Percentiles rank a stretch among this genome's conserved stretches.
These are phyloP conservation scores for Coniferiporia weirii DNA, from an alignment of 1,284 basidiomycete genomes.

Conservation along the genomic window DNA sequence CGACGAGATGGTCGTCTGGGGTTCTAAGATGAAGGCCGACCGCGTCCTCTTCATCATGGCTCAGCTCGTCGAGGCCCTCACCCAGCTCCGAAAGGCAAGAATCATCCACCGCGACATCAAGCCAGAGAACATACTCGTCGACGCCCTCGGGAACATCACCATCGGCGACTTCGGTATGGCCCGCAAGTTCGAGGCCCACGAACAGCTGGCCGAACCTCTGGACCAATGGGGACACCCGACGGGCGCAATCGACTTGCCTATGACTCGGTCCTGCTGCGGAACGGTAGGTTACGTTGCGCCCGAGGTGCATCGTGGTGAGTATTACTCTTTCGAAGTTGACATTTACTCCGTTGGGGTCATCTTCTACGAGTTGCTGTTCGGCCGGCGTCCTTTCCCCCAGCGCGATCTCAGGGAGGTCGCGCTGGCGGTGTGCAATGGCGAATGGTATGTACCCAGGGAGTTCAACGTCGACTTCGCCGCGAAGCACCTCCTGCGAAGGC, in stretches of 20 bases:
- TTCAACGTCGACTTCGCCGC: too few species aligned
- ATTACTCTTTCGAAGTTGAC: slow-evolving; percentile 52
- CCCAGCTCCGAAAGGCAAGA: slow-evolving; percentile 27
- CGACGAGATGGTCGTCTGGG: not conserved
- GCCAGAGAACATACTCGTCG: slow-evolving; percentile 58
- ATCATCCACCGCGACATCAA: slow-evolving; percentile 66
- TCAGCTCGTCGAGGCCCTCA: slow-evolving; percentile 9
- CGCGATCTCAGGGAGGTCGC: not conserved
- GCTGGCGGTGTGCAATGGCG: too few species aligned
- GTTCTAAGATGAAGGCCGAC: not conserved
- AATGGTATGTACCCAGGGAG: too few species aligned
- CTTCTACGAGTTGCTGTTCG: slow-evolving; percentile 54
- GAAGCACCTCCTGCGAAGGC: not conserved
- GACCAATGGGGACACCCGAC: not conserved
- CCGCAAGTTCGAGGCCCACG: not conserved
- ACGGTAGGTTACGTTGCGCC: slow-evolving; percentile 55
- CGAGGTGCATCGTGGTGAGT: slow-evolving; percentile 40
- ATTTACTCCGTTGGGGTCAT: slow-evolving; percentile 62
- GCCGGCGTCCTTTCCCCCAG: slow-evolving; percentile 23
- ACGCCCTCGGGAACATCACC: slow-evolving; percentile 44
- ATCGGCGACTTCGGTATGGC: slow-evolving; percentile 65
- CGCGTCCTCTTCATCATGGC: slow-evolving; percentile 9
- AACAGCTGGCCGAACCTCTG: not conserved
- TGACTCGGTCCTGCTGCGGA: slow-evolving; percentile 19
- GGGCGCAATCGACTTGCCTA: slow-evolving; percentile 24